Evolutionary conservation across 768 basidiomycete genomes (phyloP).

Genomic region (Amanita brunnescens): DNA sequence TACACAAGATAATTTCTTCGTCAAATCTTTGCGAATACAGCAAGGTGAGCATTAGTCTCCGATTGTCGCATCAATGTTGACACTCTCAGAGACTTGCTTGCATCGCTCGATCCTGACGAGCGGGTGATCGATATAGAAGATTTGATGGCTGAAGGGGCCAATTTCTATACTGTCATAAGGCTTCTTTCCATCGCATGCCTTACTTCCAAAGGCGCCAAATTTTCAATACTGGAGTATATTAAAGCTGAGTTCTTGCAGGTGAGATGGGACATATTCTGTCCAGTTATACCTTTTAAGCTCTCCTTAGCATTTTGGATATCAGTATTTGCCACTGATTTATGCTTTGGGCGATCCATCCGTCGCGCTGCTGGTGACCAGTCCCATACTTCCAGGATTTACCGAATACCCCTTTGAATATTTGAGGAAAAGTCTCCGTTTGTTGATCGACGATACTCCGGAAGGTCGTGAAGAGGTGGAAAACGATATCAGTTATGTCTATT

Average conservation of each 20-base stretch:
- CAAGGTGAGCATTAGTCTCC: slow-evolving; percentile 55
- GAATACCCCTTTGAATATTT: slow-evolving; percentile 69
- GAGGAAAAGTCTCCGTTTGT: slow-evolving; percentile 80
- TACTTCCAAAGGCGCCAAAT: slow-evolving; percentile 78
- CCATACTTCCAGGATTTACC: slow-evolving; percentile 41
- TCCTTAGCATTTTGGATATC: slow-evolving; percentile 63
- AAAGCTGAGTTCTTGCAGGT: slow-evolving; percentile 89
- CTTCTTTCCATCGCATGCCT: slow-evolving; percentile 83
- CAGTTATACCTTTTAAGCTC: slow-evolving; percentile 14
- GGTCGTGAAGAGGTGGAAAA: slow-evolving; percentile 77
- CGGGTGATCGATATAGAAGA: slow-evolving; percentile 89
- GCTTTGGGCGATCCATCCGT: slow-evolving; percentile 61
- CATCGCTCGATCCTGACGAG: slow-evolving; percentile 74
- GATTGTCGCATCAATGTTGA: slow-evolving; percentile 6
- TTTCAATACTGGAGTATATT: slow-evolving; percentile 75
- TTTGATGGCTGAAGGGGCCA: slow-evolving; percentile 78
- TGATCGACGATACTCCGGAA: slow-evolving; percentile 82
- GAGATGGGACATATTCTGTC: slow-evolving; percentile 9
- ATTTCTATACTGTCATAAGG: slow-evolving; percentile 70
- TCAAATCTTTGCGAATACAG: slow-evolving; percentile 88
- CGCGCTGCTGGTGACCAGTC: slow-evolving; percentile 57
- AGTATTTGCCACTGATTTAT: slow-evolving; percentile 58
- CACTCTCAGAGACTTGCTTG: slow-evolving; percentile 66
- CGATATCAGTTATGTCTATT: slow-evolving; percentile 94
- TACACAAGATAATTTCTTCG: slow-evolving; percentile 83